Evolutionary conservation across 2,329 filamentous ascomycete genomes (phyloP), one percentile per base, ranked within the genome.

Genomic region (Arthrobotrys musiformis): DNA sequence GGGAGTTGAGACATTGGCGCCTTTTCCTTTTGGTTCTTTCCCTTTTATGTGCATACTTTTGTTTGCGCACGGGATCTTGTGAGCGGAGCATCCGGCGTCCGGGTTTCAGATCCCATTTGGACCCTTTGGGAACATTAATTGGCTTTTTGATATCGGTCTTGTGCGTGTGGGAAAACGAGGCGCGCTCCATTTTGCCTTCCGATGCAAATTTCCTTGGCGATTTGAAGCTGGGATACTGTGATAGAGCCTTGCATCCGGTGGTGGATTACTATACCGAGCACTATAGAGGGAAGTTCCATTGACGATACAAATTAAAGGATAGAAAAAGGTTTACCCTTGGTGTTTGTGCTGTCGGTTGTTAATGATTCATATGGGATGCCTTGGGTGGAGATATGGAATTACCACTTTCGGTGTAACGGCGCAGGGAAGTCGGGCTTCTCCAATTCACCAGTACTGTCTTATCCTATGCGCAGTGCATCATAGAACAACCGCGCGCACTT

Each of bases 31-130:
- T 22, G 1, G 19, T 19, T 24, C 8, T 30, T 19, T 33, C n/a
- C 28, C 13, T 42, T n/a, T 9, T 33, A 33, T 33, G 30, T 33
- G 30, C 30, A 33, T 33, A 33, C 4, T 4, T 33, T 4, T 33
- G 30, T 33, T 42, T 42, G 52, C 22, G 69, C 69, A 73, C 60
- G 61, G 69, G 48, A 58, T 58, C 40, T 28, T 58, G 40, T 42
- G 13, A 40, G 26, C 24, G 35, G 60, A 61, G 48, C 15, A 56
- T 70, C 68, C 68, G 68, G 33, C 50, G n/a, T 58, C 48, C 58
- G 68, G 28, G 58, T 64, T 64, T 72, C 68, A 56, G 68, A 72
- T 72, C 46, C 24, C 46, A 61, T 50, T 22, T n/a, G 33, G 9
- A 48, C 26, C n/a, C 17, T 50, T 61, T 40, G 60, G 40, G 66